These are phyloP conservation scores for Castanopsis chinensis DNA, from an alignment of 306 rosid species.

Conservation along the genomic window DNA sequence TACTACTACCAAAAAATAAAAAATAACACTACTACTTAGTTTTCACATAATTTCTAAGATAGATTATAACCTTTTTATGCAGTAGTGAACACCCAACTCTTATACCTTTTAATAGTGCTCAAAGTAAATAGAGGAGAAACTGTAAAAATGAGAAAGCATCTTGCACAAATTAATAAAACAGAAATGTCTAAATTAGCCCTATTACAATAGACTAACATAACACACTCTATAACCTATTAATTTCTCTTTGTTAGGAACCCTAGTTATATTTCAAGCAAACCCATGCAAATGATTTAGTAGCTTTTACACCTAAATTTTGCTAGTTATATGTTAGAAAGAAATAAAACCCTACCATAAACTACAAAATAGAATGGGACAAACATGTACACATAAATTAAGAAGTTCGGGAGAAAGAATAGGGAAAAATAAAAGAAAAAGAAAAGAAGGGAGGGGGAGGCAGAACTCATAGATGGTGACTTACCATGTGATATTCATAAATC, in stretches of 20 bases:
- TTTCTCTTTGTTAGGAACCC: not conserved
- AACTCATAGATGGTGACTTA: slow-evolving; percentile 28
- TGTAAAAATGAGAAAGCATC: not conserved
- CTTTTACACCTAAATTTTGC: not conserved
- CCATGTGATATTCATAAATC: slow-evolving; percentile 99
- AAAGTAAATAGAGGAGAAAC: not conserved
- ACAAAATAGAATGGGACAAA: not conserved
- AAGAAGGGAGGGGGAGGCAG: too few relatives aligned
- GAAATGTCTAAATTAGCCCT: not conserved
- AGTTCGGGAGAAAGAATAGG: not conserved
- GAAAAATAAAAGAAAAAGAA: not conserved
- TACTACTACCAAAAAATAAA: too few relatives aligned
- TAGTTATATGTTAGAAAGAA: not conserved
- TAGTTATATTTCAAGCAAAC: not conserved
- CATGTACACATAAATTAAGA: not conserved
- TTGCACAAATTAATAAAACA: not conserved
- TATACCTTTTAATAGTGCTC: not conserved
- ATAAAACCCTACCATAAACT: not conserved
- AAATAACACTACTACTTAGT: too few relatives aligned
- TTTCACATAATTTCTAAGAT: not conserved
- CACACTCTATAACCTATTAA: not conserved
- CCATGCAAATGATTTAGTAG: not conserved
- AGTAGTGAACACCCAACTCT: not conserved
- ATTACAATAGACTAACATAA: not conserved
- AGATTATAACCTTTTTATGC: not conserved